Evolutionary conservation across 257 asterid genomes (phyloP).

Genomic region (Paulownia fortunei): DNA sequence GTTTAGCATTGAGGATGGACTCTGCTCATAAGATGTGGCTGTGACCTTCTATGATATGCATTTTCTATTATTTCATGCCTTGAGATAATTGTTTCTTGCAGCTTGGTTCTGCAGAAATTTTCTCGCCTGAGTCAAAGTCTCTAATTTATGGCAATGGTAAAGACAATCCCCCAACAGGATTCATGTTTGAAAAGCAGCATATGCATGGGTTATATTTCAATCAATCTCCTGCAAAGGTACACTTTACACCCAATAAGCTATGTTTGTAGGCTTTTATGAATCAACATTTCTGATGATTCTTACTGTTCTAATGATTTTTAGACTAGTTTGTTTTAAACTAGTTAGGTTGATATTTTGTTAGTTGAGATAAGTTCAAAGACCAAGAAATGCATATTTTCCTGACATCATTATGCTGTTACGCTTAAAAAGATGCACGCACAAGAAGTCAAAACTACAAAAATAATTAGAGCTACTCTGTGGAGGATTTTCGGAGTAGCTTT

Average conservation of each 20-base stretch:
- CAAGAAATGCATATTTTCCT: neutral
- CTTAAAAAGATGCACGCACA: no score
- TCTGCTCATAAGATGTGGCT: neutral
- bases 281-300: neutral
- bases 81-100: constrained; percentile 45
- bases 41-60: neutral
- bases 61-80: constrained; percentile 14
- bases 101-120: constrained; percentile 93
- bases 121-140: constrained; percentile 74
- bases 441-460: no score
- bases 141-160: constrained; percentile 76
- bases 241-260: neutral
- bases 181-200: constrained; percentile 91
- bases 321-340: no score
- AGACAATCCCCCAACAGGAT: constrained; percentile 92
- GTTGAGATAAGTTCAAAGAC: neutral
- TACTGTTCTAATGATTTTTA: no score
- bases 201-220: constrained; percentile 91
- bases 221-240: constrained; percentile 91
- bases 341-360: neutral
- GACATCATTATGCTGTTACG: no score
- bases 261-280: neutral
- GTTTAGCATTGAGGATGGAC: neutral
- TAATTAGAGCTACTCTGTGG: neutral
- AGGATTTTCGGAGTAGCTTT: neutral